phyloP scores from a whole-genome alignment of 1,284 basidiomycete species.

The Amylostereum areolatum region DNA sequence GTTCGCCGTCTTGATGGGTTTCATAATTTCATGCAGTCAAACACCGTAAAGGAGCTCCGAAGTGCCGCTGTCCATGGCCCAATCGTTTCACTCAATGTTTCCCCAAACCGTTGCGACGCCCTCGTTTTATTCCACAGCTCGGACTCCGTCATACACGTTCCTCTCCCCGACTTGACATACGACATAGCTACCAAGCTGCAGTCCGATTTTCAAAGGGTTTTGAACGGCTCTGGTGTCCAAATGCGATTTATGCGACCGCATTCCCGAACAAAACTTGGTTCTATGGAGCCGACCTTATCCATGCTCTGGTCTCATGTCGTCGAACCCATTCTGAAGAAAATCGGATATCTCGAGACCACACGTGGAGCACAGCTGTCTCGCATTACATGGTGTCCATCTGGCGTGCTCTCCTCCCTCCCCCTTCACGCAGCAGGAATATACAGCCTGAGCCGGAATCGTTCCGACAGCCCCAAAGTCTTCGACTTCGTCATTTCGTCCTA shows the following conservation, averaged over 20 bases:
- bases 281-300: not conserved
- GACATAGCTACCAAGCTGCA: not conserved
- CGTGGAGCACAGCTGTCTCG: not conserved
- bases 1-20: not conserved
- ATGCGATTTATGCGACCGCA: not conserved
- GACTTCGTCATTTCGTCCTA: not conserved
- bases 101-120: not conserved
- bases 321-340: not conserved
- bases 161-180: not conserved
- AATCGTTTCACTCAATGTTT: not conserved
- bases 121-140: not conserved
- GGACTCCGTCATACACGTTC: not conserved
- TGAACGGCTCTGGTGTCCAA: not conserved
- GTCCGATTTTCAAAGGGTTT: not conserved
- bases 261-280: not conserved
- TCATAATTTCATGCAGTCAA: not conserved
- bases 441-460: not conserved
- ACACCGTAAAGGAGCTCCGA: not conserved
- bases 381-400: conserved; percentile 1
- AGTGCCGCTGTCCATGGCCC: not conserved
- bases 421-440: not conserved
- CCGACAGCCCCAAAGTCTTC: not conserved
- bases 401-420: not conserved
- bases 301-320: not conserved
- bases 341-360: not conserved